A percentile compares a stretch with the other conserved stretches of the same genome.
Evolutionary conservation across 148 eudicot genomes (phyloP).

Genomic region (Chenopodium formosanum): DNA sequence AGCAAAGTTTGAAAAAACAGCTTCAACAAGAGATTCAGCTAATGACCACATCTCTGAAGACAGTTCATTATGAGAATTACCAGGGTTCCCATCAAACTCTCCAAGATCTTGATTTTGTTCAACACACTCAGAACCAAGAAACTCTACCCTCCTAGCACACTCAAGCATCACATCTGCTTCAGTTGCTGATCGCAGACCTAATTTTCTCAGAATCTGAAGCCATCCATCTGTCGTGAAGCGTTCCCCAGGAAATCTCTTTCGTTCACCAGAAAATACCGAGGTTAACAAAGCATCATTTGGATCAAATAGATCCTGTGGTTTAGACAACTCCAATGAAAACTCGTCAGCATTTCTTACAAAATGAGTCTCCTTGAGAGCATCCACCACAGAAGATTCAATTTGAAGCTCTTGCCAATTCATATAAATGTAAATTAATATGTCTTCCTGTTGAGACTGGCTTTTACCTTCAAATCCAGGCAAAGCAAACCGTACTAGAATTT

Average conservation of each 20-base stretch:
- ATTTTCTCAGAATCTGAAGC: slow-evolving; percentile 76
- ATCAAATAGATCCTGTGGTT: slow-evolving; percentile 82
- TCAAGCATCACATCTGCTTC: slow-evolving; percentile 88
- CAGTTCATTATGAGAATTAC: slow-evolving; percentile 52
- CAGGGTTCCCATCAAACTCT: slow-evolving; percentile 53
- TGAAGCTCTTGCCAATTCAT: slow-evolving; percentile 88
- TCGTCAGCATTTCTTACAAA: slow-evolving; percentile 85
- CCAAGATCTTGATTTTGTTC: slow-evolving; percentile 44
- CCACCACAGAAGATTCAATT: slow-evolving; percentile 60
- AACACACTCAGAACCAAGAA: slow-evolving; percentile 64
- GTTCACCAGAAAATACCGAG: slow-evolving; percentile 85
- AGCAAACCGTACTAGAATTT: slow-evolving; percentile 79
- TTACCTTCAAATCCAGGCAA: slow-evolving; percentile 76
- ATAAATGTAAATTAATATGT: slow-evolving; percentile 71
- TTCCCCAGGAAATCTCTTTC: slow-evolving; percentile 87
- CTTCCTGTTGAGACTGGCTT: slow-evolving; percentile 74
- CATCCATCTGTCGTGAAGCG: slow-evolving; percentile 78
- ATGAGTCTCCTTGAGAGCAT: slow-evolving; percentile 70
- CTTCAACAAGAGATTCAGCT: slow-evolving; percentile 78
- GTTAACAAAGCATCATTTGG: slow-evolving; percentile 78
- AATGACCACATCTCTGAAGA: slow-evolving; percentile 76
- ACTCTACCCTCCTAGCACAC: slow-evolving; percentile 89
- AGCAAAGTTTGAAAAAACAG: slow-evolving; percentile 90
- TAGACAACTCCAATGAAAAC: slow-evolving; percentile 55
- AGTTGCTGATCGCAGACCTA: slow-evolving; percentile 69